Conservation (phyloP, 805 yeast species). For the Saccharomycopsis capsularis region DNA sequence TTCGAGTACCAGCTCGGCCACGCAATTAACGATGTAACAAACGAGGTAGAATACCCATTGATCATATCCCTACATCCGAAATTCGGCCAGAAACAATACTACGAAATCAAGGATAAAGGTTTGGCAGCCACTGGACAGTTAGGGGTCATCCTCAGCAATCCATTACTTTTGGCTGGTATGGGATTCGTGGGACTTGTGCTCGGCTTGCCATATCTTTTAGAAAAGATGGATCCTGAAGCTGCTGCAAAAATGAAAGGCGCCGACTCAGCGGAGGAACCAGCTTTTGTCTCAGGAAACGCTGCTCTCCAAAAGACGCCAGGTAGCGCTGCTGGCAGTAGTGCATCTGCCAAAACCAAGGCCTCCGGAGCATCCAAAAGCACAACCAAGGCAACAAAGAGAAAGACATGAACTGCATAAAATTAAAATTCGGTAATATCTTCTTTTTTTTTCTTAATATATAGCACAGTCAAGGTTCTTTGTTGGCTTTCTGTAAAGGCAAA, state of each 20-base stretch:
- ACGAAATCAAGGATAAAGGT: slow-evolving; percentile 19
- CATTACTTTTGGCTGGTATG: slow-evolving; percentile 16
- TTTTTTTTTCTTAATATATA: too few species aligned
- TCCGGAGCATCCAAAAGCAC: not conserved
- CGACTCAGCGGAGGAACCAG: not conserved
- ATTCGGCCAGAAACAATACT: slow-evolving; percentile 8
- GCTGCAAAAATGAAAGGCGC: slow-evolving; percentile 12
- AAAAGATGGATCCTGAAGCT: slow-evolving; percentile 20
- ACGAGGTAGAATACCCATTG: slow-evolving; percentile 18
- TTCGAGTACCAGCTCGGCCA: slow-evolving; percentile 15
- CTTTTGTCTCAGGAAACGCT: too few species aligned
- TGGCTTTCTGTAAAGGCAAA: too few species aligned
- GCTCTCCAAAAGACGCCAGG: not conserved
- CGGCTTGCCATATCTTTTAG: slow-evolving; percentile 11
- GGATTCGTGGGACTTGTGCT: slow-evolving; percentile 7
- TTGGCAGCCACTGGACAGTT: slow-evolving; percentile 21
- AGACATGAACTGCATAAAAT: not conserved
- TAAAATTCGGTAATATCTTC: not conserved
- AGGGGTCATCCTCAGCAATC: slow-evolving; percentile 16
- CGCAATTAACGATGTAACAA: not conserved
- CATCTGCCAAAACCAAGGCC: too few species aligned
- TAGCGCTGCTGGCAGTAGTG: too few species aligned
- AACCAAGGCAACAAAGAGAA: not conserved
- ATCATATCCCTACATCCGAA: not conserved
- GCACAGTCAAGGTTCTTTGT: too few species aligned